These are phyloP conservation scores for Candida sphagnicola DNA, from an alignment of 805 yeast species.

Conservation along the genomic window DNA sequence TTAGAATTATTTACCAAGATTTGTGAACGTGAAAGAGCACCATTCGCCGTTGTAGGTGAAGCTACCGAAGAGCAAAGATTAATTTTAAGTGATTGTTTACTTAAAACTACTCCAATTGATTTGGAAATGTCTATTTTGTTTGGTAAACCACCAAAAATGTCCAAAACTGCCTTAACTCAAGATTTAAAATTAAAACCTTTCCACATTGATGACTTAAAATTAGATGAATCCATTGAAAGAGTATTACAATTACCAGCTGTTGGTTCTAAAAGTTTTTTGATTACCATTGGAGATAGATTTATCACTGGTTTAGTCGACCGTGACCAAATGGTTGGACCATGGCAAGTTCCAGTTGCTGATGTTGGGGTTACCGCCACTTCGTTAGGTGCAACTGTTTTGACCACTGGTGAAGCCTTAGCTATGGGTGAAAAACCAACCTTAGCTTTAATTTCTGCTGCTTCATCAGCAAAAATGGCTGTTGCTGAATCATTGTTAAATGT, in stretches of 20 bases:
- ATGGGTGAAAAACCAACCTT: conserved; percentile 95
- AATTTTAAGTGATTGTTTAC: conserved; percentile 71
- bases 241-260: conserved; percentile 90
- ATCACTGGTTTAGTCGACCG: conserved; percentile 95
- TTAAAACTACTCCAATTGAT: conserved; percentile 86
- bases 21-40: conserved; percentile 94
- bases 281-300: conserved; percentile 98
- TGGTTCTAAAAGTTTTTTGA: conserved; percentile 89
- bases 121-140: conserved; percentile 91
- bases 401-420: conserved; percentile 95
- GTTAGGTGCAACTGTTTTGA: conserved; percentile 63
- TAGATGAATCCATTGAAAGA: conserved; percentile 69
- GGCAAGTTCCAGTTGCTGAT: conserved; percentile 99
- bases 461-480: conserved; percentile 92
- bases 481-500: conserved; percentile 91
- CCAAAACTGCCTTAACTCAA: conserved; percentile 65
- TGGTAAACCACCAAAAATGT: conserved; percentile 96
- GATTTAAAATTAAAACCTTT: conserved; percentile 47
- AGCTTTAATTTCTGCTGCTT: conserved; percentile 83
- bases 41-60: conserved; percentile 91
- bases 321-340: conserved; percentile 98
- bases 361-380: conserved; percentile 95
- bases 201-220: conserved; percentile 26
- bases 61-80: conserved; percentile 87
- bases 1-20: conserved; percentile 67